Conservation (phyloP, 495 filamentous ascomycete genomes). For the Apiosordaria backusii region DNA sequence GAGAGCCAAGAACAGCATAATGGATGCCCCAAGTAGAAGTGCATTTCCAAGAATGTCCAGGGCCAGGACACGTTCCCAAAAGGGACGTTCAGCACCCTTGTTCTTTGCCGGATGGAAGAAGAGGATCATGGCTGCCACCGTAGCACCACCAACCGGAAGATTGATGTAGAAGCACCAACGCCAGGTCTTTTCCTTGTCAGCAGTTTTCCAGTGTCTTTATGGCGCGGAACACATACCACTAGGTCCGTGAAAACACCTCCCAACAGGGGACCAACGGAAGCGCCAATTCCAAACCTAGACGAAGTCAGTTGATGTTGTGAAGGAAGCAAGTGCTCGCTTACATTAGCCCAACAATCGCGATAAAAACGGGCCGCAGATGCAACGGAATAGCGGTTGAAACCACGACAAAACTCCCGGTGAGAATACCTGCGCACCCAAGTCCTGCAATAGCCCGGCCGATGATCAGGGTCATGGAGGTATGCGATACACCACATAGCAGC, state of each 20-base stretch:
- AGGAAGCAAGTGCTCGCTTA: conserved; percentile 15
- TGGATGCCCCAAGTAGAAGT: conserved; percentile 43
- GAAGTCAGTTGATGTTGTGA: conserved; percentile 38
- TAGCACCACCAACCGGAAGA: conserved; percentile 43
- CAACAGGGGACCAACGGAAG: conserved; percentile 39
- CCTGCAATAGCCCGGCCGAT: conserved; percentile 58
- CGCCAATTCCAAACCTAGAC: conserved; percentile 40
- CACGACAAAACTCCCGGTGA: conserved; percentile 44
- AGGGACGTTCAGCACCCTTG: conserved; percentile 18
- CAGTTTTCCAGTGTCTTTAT: neutral
- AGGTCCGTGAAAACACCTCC: conserved; percentile 55
- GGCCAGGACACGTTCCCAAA: conserved; percentile 34
- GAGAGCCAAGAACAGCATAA: conserved; percentile 47
- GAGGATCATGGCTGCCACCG: conserved; percentile 40
- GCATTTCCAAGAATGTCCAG: conserved; percentile 46
- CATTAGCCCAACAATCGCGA: conserved; percentile 36
- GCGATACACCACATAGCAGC: conserved; percentile 52
- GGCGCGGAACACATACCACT: conserved; percentile 20
- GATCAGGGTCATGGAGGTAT: conserved; percentile 51
- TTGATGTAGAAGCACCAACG: conserved; percentile 56
- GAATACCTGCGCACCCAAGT: conserved; percentile 43
- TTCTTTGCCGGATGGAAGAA: conserved; percentile 34
- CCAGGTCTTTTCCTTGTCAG: conserved; percentile 34
- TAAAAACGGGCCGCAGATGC: conserved; percentile 41
- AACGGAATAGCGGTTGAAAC: conserved; percentile 50